A percentile compares a stretch with the other conserved stretches of the same genome.
phyloP scores from a whole-genome alignment of 2,329 filamentous ascomycete species.

The Aphanocladium album region DNA sequence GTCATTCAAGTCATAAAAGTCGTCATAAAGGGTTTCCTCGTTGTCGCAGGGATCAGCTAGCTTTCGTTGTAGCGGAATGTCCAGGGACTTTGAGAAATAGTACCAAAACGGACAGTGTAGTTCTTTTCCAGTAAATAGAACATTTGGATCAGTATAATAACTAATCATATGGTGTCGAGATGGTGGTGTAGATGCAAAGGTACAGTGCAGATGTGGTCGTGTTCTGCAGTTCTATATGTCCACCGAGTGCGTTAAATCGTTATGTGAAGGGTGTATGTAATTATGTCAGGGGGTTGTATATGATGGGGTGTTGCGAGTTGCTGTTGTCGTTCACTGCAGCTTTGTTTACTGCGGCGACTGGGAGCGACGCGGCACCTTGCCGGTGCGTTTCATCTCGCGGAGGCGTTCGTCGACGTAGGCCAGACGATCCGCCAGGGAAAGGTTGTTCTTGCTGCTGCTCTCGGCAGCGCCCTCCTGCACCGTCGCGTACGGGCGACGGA shows the following conservation, averaged over 20 bases:
- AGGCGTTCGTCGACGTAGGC: constrained; percentile 56
- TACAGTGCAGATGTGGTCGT: neutral
- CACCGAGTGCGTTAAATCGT: constrained; percentile 1
- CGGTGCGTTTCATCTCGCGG: constrained; percentile 46
- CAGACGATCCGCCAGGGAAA: constrained; percentile 45
- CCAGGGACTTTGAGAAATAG: too few species aligned
- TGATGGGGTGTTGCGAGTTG: neutral
- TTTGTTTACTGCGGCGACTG: constrained; percentile 41
- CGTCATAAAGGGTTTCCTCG: neutral
- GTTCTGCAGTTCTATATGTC: constrained; percentile 3
- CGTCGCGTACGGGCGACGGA: constrained; percentile 52
- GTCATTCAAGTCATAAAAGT: neutral
- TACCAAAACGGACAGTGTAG: neutral
- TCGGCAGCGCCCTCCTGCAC: constrained; percentile 39
- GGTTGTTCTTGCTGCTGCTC: constrained; percentile 28
- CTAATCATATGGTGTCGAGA: neutral
- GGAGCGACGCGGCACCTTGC: constrained; percentile 37
- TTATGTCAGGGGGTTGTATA: neutral
- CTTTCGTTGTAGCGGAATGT: too few species aligned
- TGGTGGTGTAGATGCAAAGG: neutral
- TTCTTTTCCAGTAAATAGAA: neutral
- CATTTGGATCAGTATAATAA: neutral
- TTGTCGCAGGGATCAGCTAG: too few species aligned
- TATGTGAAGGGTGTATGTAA: neutral
- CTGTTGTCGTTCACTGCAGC: constrained; percentile 14